Conservation (phyloP, 2,329 filamentous ascomycete species). For the Sphaceloma murrayae region DNA sequence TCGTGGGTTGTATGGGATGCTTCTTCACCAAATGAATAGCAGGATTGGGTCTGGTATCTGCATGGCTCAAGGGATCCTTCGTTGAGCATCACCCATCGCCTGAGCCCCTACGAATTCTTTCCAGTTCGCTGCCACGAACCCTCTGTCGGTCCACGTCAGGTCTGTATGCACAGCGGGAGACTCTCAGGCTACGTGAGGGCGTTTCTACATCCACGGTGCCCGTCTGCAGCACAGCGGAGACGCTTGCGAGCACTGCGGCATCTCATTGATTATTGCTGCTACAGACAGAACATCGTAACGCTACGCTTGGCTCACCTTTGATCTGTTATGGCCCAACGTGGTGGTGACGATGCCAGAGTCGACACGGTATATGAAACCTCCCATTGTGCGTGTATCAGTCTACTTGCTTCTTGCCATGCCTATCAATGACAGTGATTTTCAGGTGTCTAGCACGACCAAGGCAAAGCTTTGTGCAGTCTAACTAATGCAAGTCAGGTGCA, state of each 20-base stretch:
- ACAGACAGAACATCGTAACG: constrained; percentile 20
- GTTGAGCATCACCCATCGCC: constrained; percentile 37
- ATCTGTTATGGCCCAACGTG: constrained; percentile 28
- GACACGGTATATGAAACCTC: constrained; percentile 10
- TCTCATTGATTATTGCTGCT: constrained; percentile 27
- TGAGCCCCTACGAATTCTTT: constrained; percentile 33
- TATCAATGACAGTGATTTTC: background rate
- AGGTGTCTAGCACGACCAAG: no score
- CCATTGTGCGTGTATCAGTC: constrained; percentile 6
- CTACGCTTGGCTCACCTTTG: constrained; percentile 20
- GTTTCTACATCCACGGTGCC: constrained; percentile 19
- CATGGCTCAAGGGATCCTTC: constrained; percentile 51
- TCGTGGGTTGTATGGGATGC: constrained; percentile 31
- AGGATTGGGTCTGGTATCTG: constrained; percentile 35
- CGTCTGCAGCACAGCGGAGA: constrained; percentile 23
- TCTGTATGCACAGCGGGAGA: background rate
- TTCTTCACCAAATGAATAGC: constrained; percentile 29
- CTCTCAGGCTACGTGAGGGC: constrained; percentile 24
- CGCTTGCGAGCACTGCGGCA: constrained; percentile 18
- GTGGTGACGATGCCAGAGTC: constrained; percentile 29
- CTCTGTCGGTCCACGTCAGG: constrained; percentile 19
- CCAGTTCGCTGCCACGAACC: constrained; percentile 34
- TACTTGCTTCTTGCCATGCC: constrained; percentile 6
- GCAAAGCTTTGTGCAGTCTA: no score
- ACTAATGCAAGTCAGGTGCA: no score